These are phyloP conservation scores for Vitis rotundifolia DNA, from an alignment of 164 flowering plant genomes.

Conservation along the genomic window DNA sequence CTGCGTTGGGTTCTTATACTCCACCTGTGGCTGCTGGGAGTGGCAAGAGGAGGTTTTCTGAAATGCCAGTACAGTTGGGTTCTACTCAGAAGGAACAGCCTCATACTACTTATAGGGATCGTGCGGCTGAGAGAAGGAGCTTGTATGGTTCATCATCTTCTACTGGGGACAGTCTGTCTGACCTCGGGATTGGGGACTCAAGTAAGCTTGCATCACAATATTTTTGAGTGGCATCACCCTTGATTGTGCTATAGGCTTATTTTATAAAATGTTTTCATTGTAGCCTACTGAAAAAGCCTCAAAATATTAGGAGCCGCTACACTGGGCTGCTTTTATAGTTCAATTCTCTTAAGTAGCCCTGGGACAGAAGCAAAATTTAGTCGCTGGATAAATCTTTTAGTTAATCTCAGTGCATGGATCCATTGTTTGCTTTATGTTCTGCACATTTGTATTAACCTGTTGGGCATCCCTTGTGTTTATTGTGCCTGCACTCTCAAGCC, in stretches of 20 bases:
- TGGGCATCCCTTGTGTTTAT: conserved; percentile 39
- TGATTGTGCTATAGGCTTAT: conserved; percentile 12
- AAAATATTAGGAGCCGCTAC: background rate
- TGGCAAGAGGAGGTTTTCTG: conserved; percentile 94
- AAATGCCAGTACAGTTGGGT: conserved; percentile 58
- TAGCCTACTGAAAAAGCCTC: background rate
- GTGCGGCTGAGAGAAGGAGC: conserved; percentile 97
- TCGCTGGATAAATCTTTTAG: conserved; percentile 12
- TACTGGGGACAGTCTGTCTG: conserved; percentile 50
- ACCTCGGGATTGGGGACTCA: conserved; percentile 57
- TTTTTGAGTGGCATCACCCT: conserved; percentile 8
- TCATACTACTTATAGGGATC: conserved; percentile 82
- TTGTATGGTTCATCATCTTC: conserved; percentile 83
- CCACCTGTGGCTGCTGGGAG: conserved; percentile 56
- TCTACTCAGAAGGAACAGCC: conserved; percentile 51
- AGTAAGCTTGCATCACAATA: conserved; percentile 58
- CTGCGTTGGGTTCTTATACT: conserved; percentile 83
- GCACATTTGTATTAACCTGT: conserved; percentile 44
- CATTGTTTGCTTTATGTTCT: conserved; percentile 25
- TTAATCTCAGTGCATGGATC: conserved; percentile 25
- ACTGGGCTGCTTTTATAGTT: background rate
- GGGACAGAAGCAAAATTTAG: conserved; percentile 5
- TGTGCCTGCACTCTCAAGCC: conserved; percentile 57
- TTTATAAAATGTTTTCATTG: background rate
- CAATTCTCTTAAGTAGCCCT: conserved; percentile 4